phyloP scores from a whole-genome alignment of 768 basidiomycete species.

The Boletus subcaerulescens region DNA sequence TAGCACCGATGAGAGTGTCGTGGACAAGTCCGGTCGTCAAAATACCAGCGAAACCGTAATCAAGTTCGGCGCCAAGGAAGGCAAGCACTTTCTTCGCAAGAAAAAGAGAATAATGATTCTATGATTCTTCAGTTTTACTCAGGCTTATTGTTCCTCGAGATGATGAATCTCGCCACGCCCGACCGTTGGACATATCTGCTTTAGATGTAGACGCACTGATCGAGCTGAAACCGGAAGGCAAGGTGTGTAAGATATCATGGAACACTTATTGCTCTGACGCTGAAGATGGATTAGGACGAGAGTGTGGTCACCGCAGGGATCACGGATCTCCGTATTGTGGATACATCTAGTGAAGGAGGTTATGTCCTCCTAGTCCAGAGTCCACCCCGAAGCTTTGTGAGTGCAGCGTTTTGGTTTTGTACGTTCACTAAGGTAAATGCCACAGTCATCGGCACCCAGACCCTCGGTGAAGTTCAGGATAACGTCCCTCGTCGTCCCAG shows the following conservation, averaged over 20 bases:
- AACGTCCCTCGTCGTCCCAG: constrained; percentile 57
- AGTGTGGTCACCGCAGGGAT: constrained; percentile 61
- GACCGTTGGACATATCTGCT: constrained; percentile 56
- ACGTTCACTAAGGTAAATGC: constrained; percentile 1
- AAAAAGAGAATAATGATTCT: background rate
- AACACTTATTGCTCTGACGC: constrained; percentile 2
- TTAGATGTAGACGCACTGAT: constrained; percentile 62
- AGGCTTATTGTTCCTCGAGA: constrained; percentile 51
- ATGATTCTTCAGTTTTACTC: constrained; percentile 32
- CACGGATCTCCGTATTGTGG: constrained; percentile 57
- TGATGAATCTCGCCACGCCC: constrained; percentile 24
- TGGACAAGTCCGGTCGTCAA: constrained; percentile 19
- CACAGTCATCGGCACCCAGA: constrained; percentile 43
- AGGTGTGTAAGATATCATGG: constrained; percentile 41
- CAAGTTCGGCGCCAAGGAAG: constrained; percentile 49
- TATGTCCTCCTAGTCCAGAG: constrained; percentile 51
- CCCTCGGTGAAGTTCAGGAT: constrained; percentile 65
- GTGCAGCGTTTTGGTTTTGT: constrained; percentile 19
- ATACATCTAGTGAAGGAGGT: constrained; percentile 39
- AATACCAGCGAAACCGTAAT: constrained; percentile 43
- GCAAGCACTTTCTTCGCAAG: constrained; percentile 15
- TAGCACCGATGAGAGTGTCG: constrained; percentile 39
- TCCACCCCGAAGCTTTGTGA: constrained; percentile 55
- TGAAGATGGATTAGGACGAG: constrained; percentile 51
- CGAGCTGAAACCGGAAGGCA: constrained; percentile 69